A percentile compares a stretch with the other conserved stretches of the same genome.
Conservation (phyloP, 2,329 filamentous ascomycete genomes). For the Calonectria pteridis region DNA sequence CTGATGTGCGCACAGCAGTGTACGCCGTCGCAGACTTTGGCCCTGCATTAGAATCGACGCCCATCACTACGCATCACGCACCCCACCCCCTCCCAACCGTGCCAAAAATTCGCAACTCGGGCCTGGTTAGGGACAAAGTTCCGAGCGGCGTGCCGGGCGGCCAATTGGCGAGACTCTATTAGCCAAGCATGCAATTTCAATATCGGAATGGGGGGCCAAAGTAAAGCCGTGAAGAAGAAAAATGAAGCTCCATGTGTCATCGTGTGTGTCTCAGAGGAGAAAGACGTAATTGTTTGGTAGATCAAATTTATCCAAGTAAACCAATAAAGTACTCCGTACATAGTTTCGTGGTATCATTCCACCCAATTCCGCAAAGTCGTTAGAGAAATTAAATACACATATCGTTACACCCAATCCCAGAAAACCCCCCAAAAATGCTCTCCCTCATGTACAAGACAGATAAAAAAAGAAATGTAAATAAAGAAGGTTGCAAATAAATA, state of each 20-base stretch:
- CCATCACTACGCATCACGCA: too few relatives aligned
- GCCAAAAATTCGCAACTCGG: not conserved
- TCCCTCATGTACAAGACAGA: slow-evolving; percentile 10
- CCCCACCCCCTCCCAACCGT: not conserved
- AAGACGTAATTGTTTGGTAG: not conserved
- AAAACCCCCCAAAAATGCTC: not conserved
- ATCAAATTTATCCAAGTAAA: slow-evolving; percentile 1
- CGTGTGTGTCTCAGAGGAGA: not conserved
- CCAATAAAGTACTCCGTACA: not conserved
- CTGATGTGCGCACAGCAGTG: not conserved
- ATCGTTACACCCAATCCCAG: slow-evolving; percentile 24
- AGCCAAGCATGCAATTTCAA: not conserved
- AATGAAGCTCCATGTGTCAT: not conserved
- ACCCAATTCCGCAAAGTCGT: slow-evolving; percentile 14
- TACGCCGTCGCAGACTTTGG: not conserved
- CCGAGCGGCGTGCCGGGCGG: not conserved
- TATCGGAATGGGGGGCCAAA: not conserved
- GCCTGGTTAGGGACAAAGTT: not conserved
- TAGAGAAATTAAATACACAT: slow-evolving; percentile 27
- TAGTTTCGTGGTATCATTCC: slow-evolving; percentile 31
- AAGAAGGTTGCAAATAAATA: not conserved
- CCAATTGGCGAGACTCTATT: not conserved
- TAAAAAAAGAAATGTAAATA: not conserved
- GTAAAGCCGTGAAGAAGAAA: not conserved
- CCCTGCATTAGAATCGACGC: not conserved